These are phyloP conservation scores for Wickerhamiella shivajii DNA, from an alignment of 805 yeast genomes.

Conservation along the genomic window DNA sequence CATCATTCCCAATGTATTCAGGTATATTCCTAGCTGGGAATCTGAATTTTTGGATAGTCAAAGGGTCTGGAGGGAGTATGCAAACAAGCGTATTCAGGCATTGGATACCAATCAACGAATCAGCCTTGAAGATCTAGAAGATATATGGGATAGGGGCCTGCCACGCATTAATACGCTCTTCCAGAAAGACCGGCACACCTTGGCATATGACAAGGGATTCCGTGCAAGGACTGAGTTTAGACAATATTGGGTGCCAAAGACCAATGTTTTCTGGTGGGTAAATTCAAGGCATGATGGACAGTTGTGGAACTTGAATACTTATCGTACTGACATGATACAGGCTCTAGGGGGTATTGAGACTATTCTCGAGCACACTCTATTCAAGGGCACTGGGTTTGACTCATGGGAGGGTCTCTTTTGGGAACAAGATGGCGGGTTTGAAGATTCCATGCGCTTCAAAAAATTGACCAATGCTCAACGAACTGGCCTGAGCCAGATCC, in stretches of 20 bases:
- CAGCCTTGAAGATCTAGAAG: constrained; percentile 87
- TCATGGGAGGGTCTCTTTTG: constrained; percentile 98
- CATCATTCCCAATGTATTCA: constrained; percentile 79
- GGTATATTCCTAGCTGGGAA: constrained; percentile 94
- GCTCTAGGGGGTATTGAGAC: constrained; percentile 97
- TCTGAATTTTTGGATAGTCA: constrained; percentile 88
- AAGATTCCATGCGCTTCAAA: constrained; percentile 86
- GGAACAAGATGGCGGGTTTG: constrained; percentile 97
- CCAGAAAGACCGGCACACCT: constrained; percentile 86
- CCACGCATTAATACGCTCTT: constrained; percentile 92
- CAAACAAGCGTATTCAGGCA: constrained; percentile 78
- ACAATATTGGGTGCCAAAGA: constrained; percentile 53
- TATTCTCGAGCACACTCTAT: constrained; percentile 83
- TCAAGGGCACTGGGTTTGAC: constrained; percentile 93
- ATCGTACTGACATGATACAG: constrained; percentile 90
- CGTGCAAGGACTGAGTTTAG: constrained; percentile 68
- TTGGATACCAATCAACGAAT: constrained; percentile 68
- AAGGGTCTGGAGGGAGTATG: constrained; percentile 96
- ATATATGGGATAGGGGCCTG: constrained; percentile 90
- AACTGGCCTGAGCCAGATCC: constrained; percentile 92
- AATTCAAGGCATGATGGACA: constrained; percentile 87
- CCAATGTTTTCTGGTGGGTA: constrained; percentile 95
- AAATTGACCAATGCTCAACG: constrained; percentile 95
- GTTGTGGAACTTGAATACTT: constrained; percentile 84
- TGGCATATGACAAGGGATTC: constrained; percentile 91